Conservation (phyloP, 768 basidiomycete genomes). For the Lyophyllum atratum region DNA sequence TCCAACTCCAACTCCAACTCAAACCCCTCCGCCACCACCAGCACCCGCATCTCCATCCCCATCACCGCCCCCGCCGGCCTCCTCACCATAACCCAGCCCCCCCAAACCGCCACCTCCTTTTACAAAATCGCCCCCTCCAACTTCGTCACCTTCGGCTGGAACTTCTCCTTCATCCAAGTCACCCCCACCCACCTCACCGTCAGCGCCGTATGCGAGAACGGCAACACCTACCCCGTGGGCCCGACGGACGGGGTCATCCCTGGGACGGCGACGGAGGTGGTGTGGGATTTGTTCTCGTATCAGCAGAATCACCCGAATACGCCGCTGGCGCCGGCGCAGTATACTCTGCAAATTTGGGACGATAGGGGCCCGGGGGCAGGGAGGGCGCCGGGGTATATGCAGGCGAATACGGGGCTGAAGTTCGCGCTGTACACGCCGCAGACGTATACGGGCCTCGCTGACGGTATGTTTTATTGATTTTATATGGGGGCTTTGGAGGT, state of each 20-base stretch:
- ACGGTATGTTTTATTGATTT: slow-evolving; percentile 40
- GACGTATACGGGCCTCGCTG: slow-evolving; percentile 63
- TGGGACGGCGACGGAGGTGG: slow-evolving; percentile 68
- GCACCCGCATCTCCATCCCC: slow-evolving; percentile 39
- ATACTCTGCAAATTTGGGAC: slow-evolving; percentile 80
- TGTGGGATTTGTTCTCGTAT: slow-evolving; percentile 83
- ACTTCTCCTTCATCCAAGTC: slow-evolving; percentile 72
- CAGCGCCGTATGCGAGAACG: slow-evolving; percentile 81
- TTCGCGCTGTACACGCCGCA: slow-evolving; percentile 88
- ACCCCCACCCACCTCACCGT: slow-evolving; percentile 79
- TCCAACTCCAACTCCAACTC: no score
- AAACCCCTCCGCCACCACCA: slow-evolving; percentile 1
- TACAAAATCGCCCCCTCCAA: slow-evolving; percentile 82
- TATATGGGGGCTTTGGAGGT: not conserved
- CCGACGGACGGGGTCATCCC: slow-evolving; percentile 71
- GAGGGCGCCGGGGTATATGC: slow-evolving; percentile 63
- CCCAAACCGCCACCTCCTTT: slow-evolving; percentile 78
- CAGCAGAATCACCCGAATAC: slow-evolving; percentile 60
- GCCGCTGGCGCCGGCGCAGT: slow-evolving; percentile 75
- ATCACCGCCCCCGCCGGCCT: slow-evolving; percentile 59
- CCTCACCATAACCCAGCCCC: slow-evolving; percentile 79
- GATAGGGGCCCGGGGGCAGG: slow-evolving; percentile 71
- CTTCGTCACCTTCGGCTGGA: slow-evolving; percentile 89
- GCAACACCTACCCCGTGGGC: slow-evolving; percentile 88
- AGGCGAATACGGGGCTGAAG: slow-evolving; percentile 65